Evolutionary conservation across 176 grass and related monocot species (phyloP), one percentile per base, ranked within the genome.

Genomic region (Dendrocalamus sinicus): DNA sequence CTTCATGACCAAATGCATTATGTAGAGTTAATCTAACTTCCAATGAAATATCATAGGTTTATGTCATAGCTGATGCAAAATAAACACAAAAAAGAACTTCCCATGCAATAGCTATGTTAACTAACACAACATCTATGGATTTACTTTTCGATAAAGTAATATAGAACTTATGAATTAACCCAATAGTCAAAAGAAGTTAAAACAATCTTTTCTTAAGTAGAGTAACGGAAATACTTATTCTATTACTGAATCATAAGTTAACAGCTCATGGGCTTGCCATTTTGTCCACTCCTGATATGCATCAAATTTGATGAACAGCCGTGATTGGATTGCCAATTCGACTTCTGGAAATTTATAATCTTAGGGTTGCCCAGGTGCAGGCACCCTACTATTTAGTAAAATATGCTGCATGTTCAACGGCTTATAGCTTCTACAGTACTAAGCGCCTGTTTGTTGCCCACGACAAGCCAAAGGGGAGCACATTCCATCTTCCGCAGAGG

Each of bases 271-370:
- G 6, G 19, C 2, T 72, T 63, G 3, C 17, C 22, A 73, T 55
- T 79, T 74, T 52, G n/a, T 20, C 11, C 12, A 28, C 37, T 23
- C 0, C 66, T 78, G 44, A 54, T 44, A 58, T 23, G 11, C 12
- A 37, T 47, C 9, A 74, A 35, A 84, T 79, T 23, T 88, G 7
- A 26, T 78, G n/a, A 61, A 45, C 28, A 22, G 4, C 76, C 2
- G 16, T 55, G 1, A 39, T 3, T 3, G 51, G 58, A 28, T 14
- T 47, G 45, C 7, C 40, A 19, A 46, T 8, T 46, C 12, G 58
- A 30, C 13, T 69, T 23, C 19, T 16, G 6, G 15, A 54, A 13
- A 75, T 59, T 9, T 40, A 2, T 30, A 41, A 46, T 10, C 43
- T 30, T 13, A 70, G 6, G 22, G 4, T 28, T 52, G 30, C 51